Base-by-base conservation (phyloP, 768 basidiomycete genomes). In the Pilatotrama ljubarskyi region DNA sequence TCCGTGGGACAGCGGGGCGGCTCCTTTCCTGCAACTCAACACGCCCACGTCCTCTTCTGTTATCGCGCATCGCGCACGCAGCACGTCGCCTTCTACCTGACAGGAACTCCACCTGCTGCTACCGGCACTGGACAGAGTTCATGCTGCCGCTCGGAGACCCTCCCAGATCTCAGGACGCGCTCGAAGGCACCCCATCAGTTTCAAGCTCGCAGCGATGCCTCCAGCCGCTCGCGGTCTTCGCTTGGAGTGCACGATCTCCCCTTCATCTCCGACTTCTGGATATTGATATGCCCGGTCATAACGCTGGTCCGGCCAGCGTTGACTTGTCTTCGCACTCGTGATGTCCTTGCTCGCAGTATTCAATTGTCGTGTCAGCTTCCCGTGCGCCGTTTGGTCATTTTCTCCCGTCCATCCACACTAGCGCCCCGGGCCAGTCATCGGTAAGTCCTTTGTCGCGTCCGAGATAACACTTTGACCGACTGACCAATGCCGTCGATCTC, bases 161-260 rank as follows among this genome's bases (percentile, higher is more conserved):
- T 43, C n/a, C 42, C 53, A 54, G 53, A 54, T 54, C 40, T 10
- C 47, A 15, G 41, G 55, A 49, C 55, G 47, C 55, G 37, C 46
- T 20, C n/a, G 47, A 18, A 57, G 55, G 55, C 47, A 63, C 57
- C 38, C 44, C 51, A 63, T 63, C 61, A 63, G 61, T 63, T 58
- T 63, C 61, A 63, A 58, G 61, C 61, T 63, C 41, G 22, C 56
- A 46, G 18, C 17, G 37, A 18, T 47, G 40, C 44, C 44, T 37
- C 43, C 26, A 29, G 48, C 36, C 59, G 52, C 59, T 54, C 55
- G 24, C 48, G 43, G 55, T 55, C 50, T 37, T 63, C 56, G 55
- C 47, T 26, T 32, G 48, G 22, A 25, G 26, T 42, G 26, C 38
- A 32, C 46, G 35, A 57, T 57, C 49, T 51, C 61, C 55, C 49